Evolutionary conservation across 805 yeast genomes (phyloP).

Genomic region (Candida ponderosae): DNA sequence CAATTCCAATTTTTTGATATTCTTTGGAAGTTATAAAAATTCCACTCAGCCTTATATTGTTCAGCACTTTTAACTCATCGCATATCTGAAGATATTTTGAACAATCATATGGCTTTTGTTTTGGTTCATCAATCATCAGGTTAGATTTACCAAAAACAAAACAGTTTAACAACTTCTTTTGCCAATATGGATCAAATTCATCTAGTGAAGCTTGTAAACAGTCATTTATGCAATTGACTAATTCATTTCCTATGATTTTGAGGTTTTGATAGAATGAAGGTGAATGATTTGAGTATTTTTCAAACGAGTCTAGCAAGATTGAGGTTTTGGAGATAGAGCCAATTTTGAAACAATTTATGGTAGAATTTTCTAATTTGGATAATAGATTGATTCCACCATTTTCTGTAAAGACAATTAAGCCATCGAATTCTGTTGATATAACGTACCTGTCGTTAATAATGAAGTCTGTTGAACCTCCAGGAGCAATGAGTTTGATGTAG

Average conservation of each 20-base stretch:
- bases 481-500: slow-evolving; percentile 64
- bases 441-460: slow-evolving; percentile 36
- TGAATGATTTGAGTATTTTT: slow-evolving; percentile 54
- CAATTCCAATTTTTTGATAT: slow-evolving; percentile 42
- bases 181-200: slow-evolving; percentile 75
- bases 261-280: slow-evolving; percentile 80
- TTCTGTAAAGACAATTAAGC: slow-evolving; percentile 57
- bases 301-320: slow-evolving; percentile 71
- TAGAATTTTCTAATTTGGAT: slow-evolving; percentile 48
- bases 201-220: slow-evolving; percentile 71
- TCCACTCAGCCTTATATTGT: slow-evolving; percentile 66
- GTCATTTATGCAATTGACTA: slow-evolving; percentile 54
- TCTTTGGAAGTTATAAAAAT: slow-evolving; percentile 58
- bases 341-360: slow-evolving; percentile 60
- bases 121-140: slow-evolving; percentile 17
- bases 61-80: slow-evolving; percentile 56
- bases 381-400: slow-evolving; percentile 48
- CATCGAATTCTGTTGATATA: slow-evolving; percentile 54
- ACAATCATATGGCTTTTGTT: neutral
- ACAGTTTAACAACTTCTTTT: slow-evolving; percentile 70
- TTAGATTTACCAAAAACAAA: slow-evolving; percentile 77
- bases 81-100: slow-evolving; percentile 39
- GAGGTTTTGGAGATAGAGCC: slow-evolving; percentile 85
- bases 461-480: slow-evolving; percentile 49
- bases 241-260: slow-evolving; percentile 38